Evolutionary conservation across 2,329 filamentous ascomycete species (phyloP), one percentile per base, ranked within the genome.

Genomic region (Dendryphion nanum): DNA sequence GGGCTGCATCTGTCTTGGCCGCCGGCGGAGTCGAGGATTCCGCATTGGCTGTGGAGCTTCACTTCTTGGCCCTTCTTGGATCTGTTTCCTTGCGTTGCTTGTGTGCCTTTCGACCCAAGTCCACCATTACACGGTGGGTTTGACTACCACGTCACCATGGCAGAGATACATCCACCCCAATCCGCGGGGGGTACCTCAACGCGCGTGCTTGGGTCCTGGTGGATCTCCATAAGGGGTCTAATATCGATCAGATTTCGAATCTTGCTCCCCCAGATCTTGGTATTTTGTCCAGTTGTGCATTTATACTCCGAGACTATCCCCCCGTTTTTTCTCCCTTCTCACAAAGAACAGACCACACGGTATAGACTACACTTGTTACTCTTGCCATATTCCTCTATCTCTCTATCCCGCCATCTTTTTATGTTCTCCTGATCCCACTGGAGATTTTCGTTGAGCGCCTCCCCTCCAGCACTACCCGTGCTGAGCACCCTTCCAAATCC

Each of bases 11-110:
- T 26, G 31, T 31, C 50, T 55, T 57, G 46, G 52, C 51, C 39
- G 30, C 40, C 41, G 44, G 46, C 31, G 33, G 30, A 34, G n/a
- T n/a, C n/a, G 55, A 57, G 50, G 56, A 58, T 45, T 50, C 52
- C 47, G 50, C 50, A 51, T 51, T 47, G 43, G 41, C 35, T 42
- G 47, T 55, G 50, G 49, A 51, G 41, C 38, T 45, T 47, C 39
- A 33, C 16, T 16, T 33, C 59, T 64, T 61, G 61, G 59, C 57
- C 42, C 15, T 38, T 51, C 59, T 63, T 63, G 54, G 59, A 18
- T 23, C 35, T 55, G 44, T 55, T 56, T 55, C 59, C 61, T 60
- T 63, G 56, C 53, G 47, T 59, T 61, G 57, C 59, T 63, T 63
- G 59, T 62, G 52, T 48, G 45, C 47, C 48, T 50, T 37, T 45